Evolutionary conservation across 768 basidiomycete genomes (phyloP).

Genomic region (Lactarius evosmus): DNA sequence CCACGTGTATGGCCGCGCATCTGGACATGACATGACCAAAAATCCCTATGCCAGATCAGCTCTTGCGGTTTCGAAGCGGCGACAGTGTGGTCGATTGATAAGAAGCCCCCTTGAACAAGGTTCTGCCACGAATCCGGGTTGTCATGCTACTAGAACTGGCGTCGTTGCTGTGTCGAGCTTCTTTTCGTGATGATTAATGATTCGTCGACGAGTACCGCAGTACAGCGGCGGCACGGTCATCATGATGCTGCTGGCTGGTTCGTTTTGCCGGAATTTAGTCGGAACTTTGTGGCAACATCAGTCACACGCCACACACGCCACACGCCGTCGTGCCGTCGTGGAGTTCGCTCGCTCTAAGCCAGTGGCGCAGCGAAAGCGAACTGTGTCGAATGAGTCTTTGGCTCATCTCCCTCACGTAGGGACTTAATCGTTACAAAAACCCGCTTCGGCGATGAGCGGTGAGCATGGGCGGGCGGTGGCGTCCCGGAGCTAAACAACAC

Average conservation of each 20-base stretch:
- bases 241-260: no score
- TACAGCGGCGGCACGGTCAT: no score
- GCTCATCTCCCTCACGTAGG: no score
- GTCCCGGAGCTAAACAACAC: background rate
- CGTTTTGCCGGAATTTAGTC: no score
- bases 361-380: no score
- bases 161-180: background rate
- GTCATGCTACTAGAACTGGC: background rate
- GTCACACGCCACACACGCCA: no score
- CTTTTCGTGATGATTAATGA: background rate
- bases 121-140: background rate
- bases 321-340: no score
- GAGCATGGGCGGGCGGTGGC: background rate
- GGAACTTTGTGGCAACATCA: background rate
- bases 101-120: background rate
- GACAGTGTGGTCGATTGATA: background rate
- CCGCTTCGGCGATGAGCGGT: background rate
- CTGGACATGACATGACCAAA: background rate
- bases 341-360: no score
- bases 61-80: no score
- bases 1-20: background rate
- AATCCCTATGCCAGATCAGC: background rate
- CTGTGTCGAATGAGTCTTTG: no score
- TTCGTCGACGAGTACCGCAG: no score
- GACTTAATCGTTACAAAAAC: background rate